Base-by-base conservation (phyloP, 192 early-diverging fungal genomes). In the Coemansia sp. region DNA sequence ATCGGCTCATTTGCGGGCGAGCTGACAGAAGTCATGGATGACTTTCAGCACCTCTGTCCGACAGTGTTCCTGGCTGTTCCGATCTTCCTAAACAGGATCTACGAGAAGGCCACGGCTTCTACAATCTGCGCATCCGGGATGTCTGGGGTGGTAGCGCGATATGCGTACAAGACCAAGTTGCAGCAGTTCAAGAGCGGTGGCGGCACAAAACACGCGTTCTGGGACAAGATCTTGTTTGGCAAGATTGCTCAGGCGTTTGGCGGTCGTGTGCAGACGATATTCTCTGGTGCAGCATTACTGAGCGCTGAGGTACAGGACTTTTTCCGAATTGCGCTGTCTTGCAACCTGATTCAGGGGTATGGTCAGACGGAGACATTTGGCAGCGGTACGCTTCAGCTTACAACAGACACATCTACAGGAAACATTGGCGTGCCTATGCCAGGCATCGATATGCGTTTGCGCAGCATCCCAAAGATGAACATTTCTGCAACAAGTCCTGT, bases 161-260 rank as follows among this genome's bases (percentile, higher is more conserved):
- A 61, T n/a, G 88, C 65, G 6, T 60, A 82, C 33, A 83, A 73
- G 19, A 59, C 55, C 65, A 88, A 87, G 47, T 28, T 86, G 34
- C 85, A 79, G 22, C 83, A 84, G n/a, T 65, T 91, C 11, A 60
- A 64, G 0, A 72, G 77, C n/a, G 67, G 74, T 40, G 83, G 85
- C 17, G 72, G 84, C 0, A 58, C 83, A 23, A 86, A 79, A 5
- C 91, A 94, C 60, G 56, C 82, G 13, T 53, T 96, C 20, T 96
- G 93, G 93, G 94, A 96, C 65, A 82, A 82, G 29, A 60, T 96
- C n/a, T 59, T 96, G 8, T 96, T 95, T 64, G 84, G 79, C 74
- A 94, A 95, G 61, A 69, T 94, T 25, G 86, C 87, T 48, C 73
- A 73, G 17, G 57, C 84, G 37, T 77, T 95, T 9, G 94, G 94